Base-by-base conservation (phyloP, 768 basidiomycete species). In the Termitomyces sp. region DNA sequence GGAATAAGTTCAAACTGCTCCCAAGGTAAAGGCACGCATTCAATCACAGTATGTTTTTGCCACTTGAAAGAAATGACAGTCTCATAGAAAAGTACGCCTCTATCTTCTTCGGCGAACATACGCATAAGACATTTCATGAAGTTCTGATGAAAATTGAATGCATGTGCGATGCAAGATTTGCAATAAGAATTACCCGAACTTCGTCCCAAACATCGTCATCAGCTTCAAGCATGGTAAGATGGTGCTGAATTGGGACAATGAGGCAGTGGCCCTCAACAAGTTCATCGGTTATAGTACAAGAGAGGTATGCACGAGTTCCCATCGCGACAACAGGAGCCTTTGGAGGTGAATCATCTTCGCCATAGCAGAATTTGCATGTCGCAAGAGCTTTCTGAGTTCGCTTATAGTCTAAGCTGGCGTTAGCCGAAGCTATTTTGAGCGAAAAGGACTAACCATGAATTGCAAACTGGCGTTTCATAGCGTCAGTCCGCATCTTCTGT, bases 121-220 rank as follows among this genome's bases (percentile, higher is more conserved):
- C 83, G 83, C 86, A 98, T 98, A 18, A 99, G 76, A 60, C 92
- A 94, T 75, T 99, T 99, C 85, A 87, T 86, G 59, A 86, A 87
- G 60, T 86, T 86, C 85, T 87, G 36, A 6, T 24, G 36, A 53
- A 4, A 53, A 8, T 31, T 50, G 8, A 41, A 50, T 48, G 26
- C 5, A 26, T 36, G 27, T 49, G 16, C n/a, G 4, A 46, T 41
- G 46, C 12, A 13, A 43, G 5, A 37, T 39, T 24, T 1, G 53
- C 20, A 22, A 39, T 20, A 14, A 58, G n/a, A 71, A 87, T 55
- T 66, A 96, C 96, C 73, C 82, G 81, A 57, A 94, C 86, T 81
- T 98, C 96, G 60, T 98, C 96, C 96, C 96, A 99, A 24, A 95
- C 89, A 65, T 99, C 96, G 61, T 98, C 94, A 62, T 99, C 96